These are phyloP conservation scores for Coriolopsis trogii DNA, from an alignment of 1,284 basidiomycete species.

Conservation along the genomic window DNA sequence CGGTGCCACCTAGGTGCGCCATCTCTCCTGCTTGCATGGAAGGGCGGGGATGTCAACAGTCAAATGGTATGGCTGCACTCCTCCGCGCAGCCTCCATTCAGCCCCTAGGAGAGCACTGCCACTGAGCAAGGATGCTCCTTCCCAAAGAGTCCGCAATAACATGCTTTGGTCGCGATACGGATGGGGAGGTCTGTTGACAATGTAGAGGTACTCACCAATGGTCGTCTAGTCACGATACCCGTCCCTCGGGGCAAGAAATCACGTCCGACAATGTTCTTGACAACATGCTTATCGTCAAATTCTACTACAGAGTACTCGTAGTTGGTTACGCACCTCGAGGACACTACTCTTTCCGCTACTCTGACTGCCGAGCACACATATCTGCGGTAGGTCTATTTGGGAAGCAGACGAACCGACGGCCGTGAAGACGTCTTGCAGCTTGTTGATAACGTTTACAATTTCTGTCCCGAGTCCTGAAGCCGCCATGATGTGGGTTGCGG, in stretches of 20 bases:
- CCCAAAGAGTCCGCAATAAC: too few relatives aligned
- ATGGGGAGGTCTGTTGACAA: background rate
- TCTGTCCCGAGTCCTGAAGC: constrained; percentile 70
- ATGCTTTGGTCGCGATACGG: too few relatives aligned
- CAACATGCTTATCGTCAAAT: background rate
- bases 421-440: constrained; percentile 83
- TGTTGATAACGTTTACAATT: constrained; percentile 79
- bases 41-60: too few relatives aligned
- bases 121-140: too few relatives aligned
- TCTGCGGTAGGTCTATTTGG: constrained; percentile 84
- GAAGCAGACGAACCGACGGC: constrained; percentile 77
- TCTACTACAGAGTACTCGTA: background rate
- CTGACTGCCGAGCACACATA: constrained; percentile 85
- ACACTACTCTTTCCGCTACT: constrained; percentile 90
- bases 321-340: constrained; percentile 62
- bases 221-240: constrained; percentile 96
- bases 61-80: too few relatives aligned
- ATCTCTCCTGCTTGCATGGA: too few relatives aligned
- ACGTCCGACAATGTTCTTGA: constrained; percentile 93
- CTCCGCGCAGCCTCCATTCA: too few relatives aligned
- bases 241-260: constrained; percentile 97
- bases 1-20: too few relatives aligned
- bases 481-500: constrained; percentile 51
- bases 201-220: constrained; percentile 60
- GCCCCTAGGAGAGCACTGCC: too few relatives aligned